phyloP scores from a whole-genome alignment of 345 rosid genomes.

The Luvunga scandens region DNA sequence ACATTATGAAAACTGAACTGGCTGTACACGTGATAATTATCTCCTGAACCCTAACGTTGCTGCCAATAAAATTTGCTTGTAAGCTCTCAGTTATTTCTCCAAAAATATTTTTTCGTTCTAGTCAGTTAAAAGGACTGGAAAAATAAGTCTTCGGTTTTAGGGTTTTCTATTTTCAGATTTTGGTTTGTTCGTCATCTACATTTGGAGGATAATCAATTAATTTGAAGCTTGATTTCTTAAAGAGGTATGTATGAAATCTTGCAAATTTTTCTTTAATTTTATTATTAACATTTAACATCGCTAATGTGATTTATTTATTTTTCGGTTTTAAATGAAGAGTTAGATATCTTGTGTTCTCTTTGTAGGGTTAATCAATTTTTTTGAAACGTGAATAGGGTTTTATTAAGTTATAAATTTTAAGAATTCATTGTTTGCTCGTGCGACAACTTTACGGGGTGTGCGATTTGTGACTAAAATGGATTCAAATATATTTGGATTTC shows the following conservation, averaged over 20 bases:
- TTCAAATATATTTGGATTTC: background rate
- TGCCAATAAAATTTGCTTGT: background rate
- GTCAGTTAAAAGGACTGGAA: slow-evolving; percentile 4
- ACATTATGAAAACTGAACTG: background rate
- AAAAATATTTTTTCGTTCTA: background rate
- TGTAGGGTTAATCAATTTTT: background rate
- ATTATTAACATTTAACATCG: background rate
- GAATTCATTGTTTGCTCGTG: background rate
- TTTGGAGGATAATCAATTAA: background rate
- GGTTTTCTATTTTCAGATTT: background rate
- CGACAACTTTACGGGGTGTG: background rate
- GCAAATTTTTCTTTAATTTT: background rate
- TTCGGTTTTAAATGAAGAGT: background rate
- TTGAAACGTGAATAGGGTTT: background rate
- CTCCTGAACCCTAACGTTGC: slow-evolving; percentile 22
- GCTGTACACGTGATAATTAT: slow-evolving; percentile 11
- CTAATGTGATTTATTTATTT: background rate
- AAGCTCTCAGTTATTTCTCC: too few relatives aligned
- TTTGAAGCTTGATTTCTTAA: background rate
- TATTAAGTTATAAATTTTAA: background rate
- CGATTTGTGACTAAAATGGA: background rate
- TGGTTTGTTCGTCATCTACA: background rate
- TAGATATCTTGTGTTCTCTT: background rate
- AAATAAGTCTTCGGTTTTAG: background rate
- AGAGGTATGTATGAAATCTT: background rate